Evolutionary conservation across 2,329 filamentous ascomycete genomes (phyloP), one percentile per base, ranked within the genome.

Genomic region (Blastomyces percursus): DNA sequence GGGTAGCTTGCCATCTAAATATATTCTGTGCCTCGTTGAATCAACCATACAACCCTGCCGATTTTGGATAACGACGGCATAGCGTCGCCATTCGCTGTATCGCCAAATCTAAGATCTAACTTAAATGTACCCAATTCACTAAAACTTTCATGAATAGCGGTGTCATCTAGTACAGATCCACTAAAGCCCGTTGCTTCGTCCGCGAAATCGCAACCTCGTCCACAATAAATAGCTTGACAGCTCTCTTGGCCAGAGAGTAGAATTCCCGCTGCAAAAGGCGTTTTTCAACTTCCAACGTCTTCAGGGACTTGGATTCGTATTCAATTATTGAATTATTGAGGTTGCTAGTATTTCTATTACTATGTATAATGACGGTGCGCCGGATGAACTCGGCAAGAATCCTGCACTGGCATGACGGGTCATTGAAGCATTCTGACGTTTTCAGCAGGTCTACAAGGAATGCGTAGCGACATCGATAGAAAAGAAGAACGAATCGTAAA

Each of bases 211-310:
- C 27, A 40, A 12, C 56, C 32, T 40, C 24, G 14, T 14, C 12
- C 35, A 19, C 61, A 35, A 32, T 59, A 24, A n/a, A n/a, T 24
- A 57, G 14, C 24, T 32, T 58, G 24, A n/a, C 9, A 12, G 38
- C 60, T 14, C 48, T 38, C 40, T 46, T 44, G 21, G 42, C 52
- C 19, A 68, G 61, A 24, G 66, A 63, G 38, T 64, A 51, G 44
- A 69, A 67, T 27, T 62, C 65, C 7, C 68, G 55, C 52, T 69
- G 66, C 30, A 67, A 64, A 27, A 71, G 62, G 24, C 66, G 66
- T 1, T 68, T 59, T 60, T 72, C 71, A 32, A 62, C 64, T 61
- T 71, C 68, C 35, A 72, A 61, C 21, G 64, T 60, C 40, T 66
- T 66, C 35, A 67, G 58, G 9, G 62, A 59, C 38, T 57, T 64